Conservation (phyloP, 179 eudicot species). For the Pouteria campechiana region DNA sequence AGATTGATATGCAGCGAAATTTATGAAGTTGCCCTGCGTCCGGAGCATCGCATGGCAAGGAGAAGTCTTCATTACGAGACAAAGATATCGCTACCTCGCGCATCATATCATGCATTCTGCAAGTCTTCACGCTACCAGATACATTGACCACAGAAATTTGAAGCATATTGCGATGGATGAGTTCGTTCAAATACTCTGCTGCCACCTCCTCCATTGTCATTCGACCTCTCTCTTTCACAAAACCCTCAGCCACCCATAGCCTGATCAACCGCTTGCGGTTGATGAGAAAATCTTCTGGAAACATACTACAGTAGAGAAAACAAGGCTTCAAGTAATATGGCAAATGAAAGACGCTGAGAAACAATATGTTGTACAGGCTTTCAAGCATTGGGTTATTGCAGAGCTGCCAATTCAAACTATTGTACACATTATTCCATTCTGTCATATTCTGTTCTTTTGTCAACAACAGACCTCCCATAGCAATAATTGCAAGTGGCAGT, state of each 20-base stretch:
- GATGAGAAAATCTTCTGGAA: conserved; percentile 36
- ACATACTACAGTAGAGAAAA: conserved; percentile 41
- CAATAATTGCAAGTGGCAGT: conserved; percentile 51
- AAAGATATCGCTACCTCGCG: conserved; percentile 29
- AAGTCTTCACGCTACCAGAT: conserved; percentile 24
- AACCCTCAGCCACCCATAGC: conserved; percentile 60
- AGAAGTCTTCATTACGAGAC: conserved; percentile 21
- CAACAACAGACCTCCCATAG: conserved; percentile 42
- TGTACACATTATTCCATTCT: conserved; percentile 41
- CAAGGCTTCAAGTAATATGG: conserved; percentile 44
- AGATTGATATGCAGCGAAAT: conserved; percentile 12
- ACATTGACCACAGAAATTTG: conserved; percentile 24
- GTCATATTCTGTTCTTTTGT: conserved; percentile 17
- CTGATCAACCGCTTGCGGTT: conserved; percentile 26
- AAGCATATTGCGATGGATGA: conserved; percentile 35
- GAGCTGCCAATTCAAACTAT: conserved; percentile 24
- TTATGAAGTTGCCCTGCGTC: conserved; percentile 6
- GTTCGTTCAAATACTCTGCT: conserved; percentile 24
- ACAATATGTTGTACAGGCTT: conserved; percentile 26
- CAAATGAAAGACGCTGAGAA: conserved; percentile 46
- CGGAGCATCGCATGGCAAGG: conserved; percentile 8
- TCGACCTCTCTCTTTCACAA: conserved; percentile 20
- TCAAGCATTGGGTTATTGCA: conserved; percentile 20
- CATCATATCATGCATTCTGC: conserved; percentile 45
- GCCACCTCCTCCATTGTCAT: conserved; percentile 42